Base-by-base conservation (phyloP, 2,329 filamentous ascomycete species). In the Rutstroemia sp. region DNA sequence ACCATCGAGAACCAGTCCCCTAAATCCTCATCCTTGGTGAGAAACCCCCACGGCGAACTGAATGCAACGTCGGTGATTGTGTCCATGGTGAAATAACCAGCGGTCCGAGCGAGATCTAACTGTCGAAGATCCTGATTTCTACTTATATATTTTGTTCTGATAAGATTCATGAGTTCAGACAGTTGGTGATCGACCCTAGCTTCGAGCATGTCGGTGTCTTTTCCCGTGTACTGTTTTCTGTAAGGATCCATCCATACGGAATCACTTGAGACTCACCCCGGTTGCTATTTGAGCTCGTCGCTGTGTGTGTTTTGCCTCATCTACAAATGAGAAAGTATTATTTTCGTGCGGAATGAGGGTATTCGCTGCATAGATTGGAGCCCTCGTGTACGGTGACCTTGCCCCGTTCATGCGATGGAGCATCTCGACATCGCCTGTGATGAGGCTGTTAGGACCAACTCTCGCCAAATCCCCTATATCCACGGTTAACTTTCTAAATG, bases 41-140 rank as follows among this genome's bases (percentile, higher is more conserved):
- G 62, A 60, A 75, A 76, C 19, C 78, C 78, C 58, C 80, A 79
- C 0, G 72, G 64, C 54, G 75, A 7, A 8, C 78, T 78, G 14
- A 80, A 74, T 0, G 76, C 76, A 21, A 81, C 68, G 36, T 79
- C 73, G 16, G 75, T 76, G 46, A 82, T 78, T 3, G 77, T 76
- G 54, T 82, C 79, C 0, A 82, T 68, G 1, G 78, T 75, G 55
- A 81, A 78, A 70, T 74, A 80, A 19, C 78, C 76, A 2, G 75
- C 73, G 59, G 78, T 78, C 40, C 71, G 68, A n/a, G 76, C 75
- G 40, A 83, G 65, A 60, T 83, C 78, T 57, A 81, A 69, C 0
- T 69, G 70, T 0, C 65, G 63, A 23, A 68, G 69, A 1, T 69
- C 58, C 2, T 58, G 58, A 4, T 70, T 64, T 2, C 63, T 73